Evolutionary conservation across 225 moss, liverwort and hornwort species (phyloP).

Genomic region (Thuidium tamariscinum): DNA sequence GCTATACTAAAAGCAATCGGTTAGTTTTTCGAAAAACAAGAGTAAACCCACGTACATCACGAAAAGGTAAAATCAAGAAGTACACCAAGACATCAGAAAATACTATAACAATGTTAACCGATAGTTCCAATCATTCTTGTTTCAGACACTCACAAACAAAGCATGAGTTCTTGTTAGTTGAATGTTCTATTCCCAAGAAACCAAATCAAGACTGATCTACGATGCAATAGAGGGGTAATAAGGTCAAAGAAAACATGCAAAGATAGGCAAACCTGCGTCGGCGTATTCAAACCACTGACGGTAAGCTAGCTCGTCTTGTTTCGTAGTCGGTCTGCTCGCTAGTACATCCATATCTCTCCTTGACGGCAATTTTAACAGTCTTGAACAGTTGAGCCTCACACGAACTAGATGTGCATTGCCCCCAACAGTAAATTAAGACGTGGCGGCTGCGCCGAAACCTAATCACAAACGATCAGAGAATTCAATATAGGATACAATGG

Average conservation of each 20-base stretch:
- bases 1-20: background rate
- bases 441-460: background rate
- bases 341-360: constrained; percentile 58
- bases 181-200: background rate
- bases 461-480: background rate
- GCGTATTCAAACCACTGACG: constrained; percentile 92
- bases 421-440: background rate
- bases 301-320: constrained; percentile 76
- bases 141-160: background rate
- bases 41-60: background rate
- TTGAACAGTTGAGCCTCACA: background rate
- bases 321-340: constrained; percentile 43
- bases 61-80: background rate
- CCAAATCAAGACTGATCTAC: background rate
- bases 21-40: background rate
- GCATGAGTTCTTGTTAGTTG: background rate
- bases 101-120: background rate
- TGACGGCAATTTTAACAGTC: background rate
- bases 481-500: background rate
- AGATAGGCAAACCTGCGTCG: constrained; percentile 50
- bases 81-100: background rate
- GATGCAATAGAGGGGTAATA: background rate
- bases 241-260: background rate
- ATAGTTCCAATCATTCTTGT: background rate
- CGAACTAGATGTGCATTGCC: background rate